A percentile compares a stretch with the other conserved stretches of the same genome.
Conservation (phyloP, 1,284 basidiomycete genomes). For the Cystobasidium pallidum region DNA sequence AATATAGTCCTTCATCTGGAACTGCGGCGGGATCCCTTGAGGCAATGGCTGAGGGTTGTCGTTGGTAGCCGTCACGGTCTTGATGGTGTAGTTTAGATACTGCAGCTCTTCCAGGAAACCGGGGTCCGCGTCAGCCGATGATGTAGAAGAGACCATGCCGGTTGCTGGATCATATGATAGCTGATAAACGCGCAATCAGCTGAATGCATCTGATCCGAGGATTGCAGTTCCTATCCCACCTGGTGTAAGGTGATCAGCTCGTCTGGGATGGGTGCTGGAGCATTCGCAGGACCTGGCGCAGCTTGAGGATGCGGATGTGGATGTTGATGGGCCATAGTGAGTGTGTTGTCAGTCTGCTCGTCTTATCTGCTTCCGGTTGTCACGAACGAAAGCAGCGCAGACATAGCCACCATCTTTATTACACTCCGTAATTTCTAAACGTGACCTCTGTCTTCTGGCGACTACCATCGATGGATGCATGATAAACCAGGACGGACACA, state of each 20-base stretch:
- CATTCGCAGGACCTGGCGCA: slow-evolving; percentile 48
- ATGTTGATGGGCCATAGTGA: slow-evolving; percentile 45
- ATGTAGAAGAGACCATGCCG: neutral
- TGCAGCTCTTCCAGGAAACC: slow-evolving; percentile 54
- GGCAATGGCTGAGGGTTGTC: slow-evolving; percentile 66
- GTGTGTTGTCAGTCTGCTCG: neutral
- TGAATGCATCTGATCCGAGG: neutral
- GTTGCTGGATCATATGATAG: slow-evolving; percentile 14
- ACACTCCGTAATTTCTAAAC: too few species aligned
- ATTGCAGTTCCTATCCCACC: neutral
- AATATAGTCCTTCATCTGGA: slow-evolving; percentile 67
- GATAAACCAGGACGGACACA: too few species aligned
- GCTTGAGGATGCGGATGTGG: slow-evolving; percentile 45
- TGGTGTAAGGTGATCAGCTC: slow-evolving; percentile 34
- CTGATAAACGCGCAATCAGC: neutral
- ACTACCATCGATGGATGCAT: too few species aligned
- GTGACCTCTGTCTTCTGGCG: too few species aligned
- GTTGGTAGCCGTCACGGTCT: slow-evolving; percentile 72
- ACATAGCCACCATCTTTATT: too few species aligned
- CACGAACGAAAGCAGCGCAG: too few species aligned
- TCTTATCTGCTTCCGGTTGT: neutral
- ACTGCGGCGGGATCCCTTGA: slow-evolving; percentile 66
- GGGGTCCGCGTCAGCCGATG: slow-evolving; percentile 6
- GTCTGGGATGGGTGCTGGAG: slow-evolving; percentile 32
- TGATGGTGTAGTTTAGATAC: slow-evolving; percentile 68